phyloP scores from a whole-genome alignment of 2,329 filamentous ascomycete species.

The Cladophialophora psammophila region DNA sequence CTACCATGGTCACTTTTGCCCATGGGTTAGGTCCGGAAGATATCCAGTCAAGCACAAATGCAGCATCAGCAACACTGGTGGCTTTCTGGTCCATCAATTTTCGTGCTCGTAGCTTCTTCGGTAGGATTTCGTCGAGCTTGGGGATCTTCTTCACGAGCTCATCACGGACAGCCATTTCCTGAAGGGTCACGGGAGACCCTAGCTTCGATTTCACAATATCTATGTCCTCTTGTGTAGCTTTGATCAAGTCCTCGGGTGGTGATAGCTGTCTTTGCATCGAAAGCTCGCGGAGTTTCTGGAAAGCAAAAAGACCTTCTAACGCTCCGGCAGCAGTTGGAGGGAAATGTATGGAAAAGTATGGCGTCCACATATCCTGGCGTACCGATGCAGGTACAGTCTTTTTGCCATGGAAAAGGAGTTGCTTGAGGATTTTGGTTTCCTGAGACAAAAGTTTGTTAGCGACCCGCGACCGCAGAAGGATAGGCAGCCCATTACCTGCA shows the following conservation, averaged over 20 bases:
- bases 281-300: slow-evolving; percentile 66
- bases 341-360: slow-evolving; percentile 66
- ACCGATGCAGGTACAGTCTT: slow-evolving; percentile 65
- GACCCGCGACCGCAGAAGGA: neutral
- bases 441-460: slow-evolving; percentile 41
- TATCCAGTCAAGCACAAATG: slow-evolving; percentile 62
- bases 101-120: slow-evolving; percentile 58
- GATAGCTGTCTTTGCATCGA: slow-evolving; percentile 64
- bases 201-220: slow-evolving; percentile 50
- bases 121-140: slow-evolving; percentile 53
- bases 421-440: slow-evolving; percentile 61
- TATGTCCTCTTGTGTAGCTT: slow-evolving; percentile 53
- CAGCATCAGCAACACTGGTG: slow-evolving; percentile 67
- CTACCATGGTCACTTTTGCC: slow-evolving; percentile 31
- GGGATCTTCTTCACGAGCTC: slow-evolving; percentile 50
- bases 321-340: slow-evolving; percentile 53
- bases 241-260: slow-evolving; percentile 53
- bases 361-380: slow-evolving; percentile 69
- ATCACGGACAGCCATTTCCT: slow-evolving; percentile 28
- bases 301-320: slow-evolving; percentile 60
- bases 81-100: slow-evolving; percentile 70
- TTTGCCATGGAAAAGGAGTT: slow-evolving; percentile 69
- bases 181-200: slow-evolving; percentile 37
- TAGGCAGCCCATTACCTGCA: slow-evolving; percentile 56
- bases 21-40: slow-evolving; percentile 46